Base-by-base conservation (phyloP, 225 moss, liverwort and hornwort genomes). In the Lunularia cruciata region DNA sequence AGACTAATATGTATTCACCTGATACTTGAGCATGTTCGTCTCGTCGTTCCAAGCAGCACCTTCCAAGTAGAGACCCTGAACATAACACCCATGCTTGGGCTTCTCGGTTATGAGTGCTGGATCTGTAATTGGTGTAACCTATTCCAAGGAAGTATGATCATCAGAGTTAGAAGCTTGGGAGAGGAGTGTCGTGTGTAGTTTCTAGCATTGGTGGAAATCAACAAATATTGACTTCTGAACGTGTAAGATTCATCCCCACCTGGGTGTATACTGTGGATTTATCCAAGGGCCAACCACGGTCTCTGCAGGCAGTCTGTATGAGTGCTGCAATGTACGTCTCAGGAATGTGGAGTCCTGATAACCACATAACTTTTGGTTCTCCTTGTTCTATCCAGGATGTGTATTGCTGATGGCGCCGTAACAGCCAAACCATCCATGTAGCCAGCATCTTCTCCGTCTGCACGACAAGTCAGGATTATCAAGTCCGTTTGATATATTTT, bases 241-340 rank as follows among this genome's bases (percentile, higher is more conserved):
- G 43, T 46, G 4, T 65, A 46, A 22, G 14, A 31, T 57, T 6
- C 33, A 15, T 5, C 39, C 36, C 4, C 51, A 87, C 87, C 81
- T 95, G 65, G 3, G 95, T 95, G 55, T 95, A 95, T 31, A 90
- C 10, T 0, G 85, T 95, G 18, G 90, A 92, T 59, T 74, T 77
- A 72, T 95, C 92, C 1, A 95, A 73, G 16, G 92, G 95, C 95
- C 95, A 95, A 5, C 87, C 92, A 35, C 88, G 82, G 19, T 88
- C 85, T 7, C 92, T 82, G 60, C 92, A 95, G 25, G 95, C 92
- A 18, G 88, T 95, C 65, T 95, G 95, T 51, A 95, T 85, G 5
- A 95, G 85, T 16, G 95, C 95, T 0, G 92, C 92, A 64, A 92
- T 88, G 10, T 86, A 95, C 5, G 95, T 95, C 69, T 95, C 95